These are phyloP conservation scores for Hypomontagnella monticulosa DNA, from an alignment of 495 filamentous ascomycete species.

Conservation along the genomic window DNA sequence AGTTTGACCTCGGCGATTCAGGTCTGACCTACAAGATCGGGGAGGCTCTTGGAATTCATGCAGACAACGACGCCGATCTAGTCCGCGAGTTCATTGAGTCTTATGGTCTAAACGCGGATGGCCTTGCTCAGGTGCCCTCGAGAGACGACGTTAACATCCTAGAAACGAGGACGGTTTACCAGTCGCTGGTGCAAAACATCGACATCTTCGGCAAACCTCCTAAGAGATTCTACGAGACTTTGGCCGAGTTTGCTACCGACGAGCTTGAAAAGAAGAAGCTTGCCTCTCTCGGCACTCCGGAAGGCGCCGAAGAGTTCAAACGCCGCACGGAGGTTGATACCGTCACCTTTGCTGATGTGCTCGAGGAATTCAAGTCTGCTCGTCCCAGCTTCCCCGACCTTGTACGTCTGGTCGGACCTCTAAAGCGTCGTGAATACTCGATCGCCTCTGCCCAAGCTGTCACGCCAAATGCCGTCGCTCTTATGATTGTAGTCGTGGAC, in stretches of 20 bases:
- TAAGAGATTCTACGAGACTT: constrained; percentile 94
- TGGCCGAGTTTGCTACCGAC: constrained; percentile 86
- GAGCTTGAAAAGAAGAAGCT: constrained; percentile 84
- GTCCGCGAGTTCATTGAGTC: constrained; percentile 87
- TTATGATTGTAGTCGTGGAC: constrained; percentile 97
- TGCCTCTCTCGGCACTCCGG: constrained; percentile 77
- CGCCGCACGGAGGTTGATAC: constrained; percentile 92
- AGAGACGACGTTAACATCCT: constrained; percentile 79
- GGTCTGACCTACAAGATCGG: constrained; percentile 96
- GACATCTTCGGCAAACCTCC: constrained; percentile 97
- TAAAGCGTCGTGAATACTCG: constrained; percentile 97
- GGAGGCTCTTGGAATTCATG: constrained; percentile 96
- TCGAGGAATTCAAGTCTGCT: constrained; percentile 87
- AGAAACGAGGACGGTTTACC: constrained; percentile 93
- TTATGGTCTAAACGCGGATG: constrained; percentile 83
- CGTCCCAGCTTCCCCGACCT: constrained; percentile 92
- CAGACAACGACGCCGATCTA: constrained; percentile 84
- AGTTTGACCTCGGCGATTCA: constrained; percentile 92
- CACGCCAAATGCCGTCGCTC: constrained; percentile 82
- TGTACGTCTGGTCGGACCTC: constrained; percentile 83
- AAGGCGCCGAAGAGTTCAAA: constrained; percentile 95
- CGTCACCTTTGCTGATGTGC: constrained; percentile 88
- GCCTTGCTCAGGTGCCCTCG: constrained; percentile 88
- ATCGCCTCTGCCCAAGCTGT: constrained; percentile 96
- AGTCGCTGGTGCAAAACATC: constrained; percentile 90